Conservation (phyloP, 2,329 filamentous ascomycete genomes). For the Aphanocladium album region DNA sequence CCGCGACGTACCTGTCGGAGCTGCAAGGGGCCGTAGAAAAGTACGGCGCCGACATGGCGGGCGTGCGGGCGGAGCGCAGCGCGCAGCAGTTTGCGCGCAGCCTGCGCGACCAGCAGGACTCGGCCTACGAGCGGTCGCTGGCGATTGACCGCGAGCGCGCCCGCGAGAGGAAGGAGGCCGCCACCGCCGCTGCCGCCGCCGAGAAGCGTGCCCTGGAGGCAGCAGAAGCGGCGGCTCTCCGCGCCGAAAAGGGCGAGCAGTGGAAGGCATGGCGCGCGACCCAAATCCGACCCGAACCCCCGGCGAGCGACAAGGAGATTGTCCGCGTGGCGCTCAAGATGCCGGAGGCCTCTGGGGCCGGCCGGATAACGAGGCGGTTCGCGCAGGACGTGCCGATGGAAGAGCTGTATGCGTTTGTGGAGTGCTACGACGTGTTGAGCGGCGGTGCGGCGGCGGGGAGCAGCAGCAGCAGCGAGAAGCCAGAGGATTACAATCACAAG, state of each 20-base stretch:
- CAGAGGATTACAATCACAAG: constrained; percentile 68
- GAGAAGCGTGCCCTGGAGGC: constrained; percentile 56
- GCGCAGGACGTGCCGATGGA: constrained; percentile 65
- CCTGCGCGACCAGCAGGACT: constrained; percentile 83
- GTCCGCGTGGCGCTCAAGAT: constrained; percentile 68
- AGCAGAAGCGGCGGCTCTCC: constrained; percentile 54
- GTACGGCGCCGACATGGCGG: constrained; percentile 69
- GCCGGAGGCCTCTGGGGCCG: constrained; percentile 55
- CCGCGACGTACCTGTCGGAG: constrained; percentile 69
- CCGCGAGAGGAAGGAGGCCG: constrained; percentile 69
- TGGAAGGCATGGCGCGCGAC: constrained; percentile 79
- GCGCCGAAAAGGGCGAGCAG: constrained; percentile 45
- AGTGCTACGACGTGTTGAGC: constrained; percentile 70
- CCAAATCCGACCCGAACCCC: constrained; percentile 64
- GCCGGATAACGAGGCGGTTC: constrained; percentile 75
- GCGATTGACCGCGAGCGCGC: constrained; percentile 84
- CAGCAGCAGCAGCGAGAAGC: constrained; percentile 41
- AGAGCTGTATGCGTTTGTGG: constrained; percentile 92
- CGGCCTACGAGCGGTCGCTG: constrained; percentile 86
- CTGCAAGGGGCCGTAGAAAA: constrained; percentile 68
- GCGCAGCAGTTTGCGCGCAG: constrained; percentile 78
- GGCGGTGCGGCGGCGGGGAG: constrained; percentile 21
- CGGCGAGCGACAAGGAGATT: constrained; percentile 54
- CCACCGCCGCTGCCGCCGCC: constrained; percentile 63
- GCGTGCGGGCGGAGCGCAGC: constrained; percentile 68